Evolutionary conservation across 1,284 basidiomycete genomes (phyloP).

Genomic region (Earliella scabrosa): DNA sequence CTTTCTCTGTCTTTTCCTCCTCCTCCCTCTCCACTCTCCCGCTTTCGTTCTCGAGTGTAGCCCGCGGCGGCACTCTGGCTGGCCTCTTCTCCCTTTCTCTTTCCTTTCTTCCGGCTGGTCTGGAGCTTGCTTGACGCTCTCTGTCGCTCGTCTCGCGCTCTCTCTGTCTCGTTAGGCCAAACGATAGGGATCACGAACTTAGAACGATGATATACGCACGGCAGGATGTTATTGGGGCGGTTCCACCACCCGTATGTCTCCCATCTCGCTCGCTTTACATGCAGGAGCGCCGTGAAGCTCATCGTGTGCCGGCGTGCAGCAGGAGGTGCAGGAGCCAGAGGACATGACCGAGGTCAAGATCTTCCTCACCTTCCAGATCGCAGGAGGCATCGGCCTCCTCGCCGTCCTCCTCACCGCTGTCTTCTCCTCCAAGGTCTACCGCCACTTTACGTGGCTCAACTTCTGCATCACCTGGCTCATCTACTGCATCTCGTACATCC

Average conservation of each 20-base stretch:
- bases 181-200: not conserved
- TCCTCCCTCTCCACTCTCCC: slow-evolving; percentile 10
- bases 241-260: too few relatives aligned
- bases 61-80: slow-evolving; percentile 18
- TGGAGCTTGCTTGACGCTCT: slow-evolving; percentile 23
- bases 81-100: not conserved
- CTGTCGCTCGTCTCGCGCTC: slow-evolving; percentile 1
- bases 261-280: too few relatives aligned
- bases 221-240: not conserved
- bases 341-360: slow-evolving; percentile 24
- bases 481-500: slow-evolving; percentile 39
- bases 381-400: slow-evolving; percentile 33
- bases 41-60: slow-evolving; percentile 9
- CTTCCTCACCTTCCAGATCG: slow-evolving; percentile 38
- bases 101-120: slow-evolving; percentile 22
- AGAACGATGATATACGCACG: not conserved
- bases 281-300: too few relatives aligned
- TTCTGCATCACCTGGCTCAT: slow-evolving; percentile 42
- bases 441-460: slow-evolving; percentile 41
- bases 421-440: slow-evolving; percentile 31
- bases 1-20: slow-evolving; percentile 7
- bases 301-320: not conserved
- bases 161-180: not conserved
- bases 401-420: slow-evolving; percentile 36
- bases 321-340: not conserved